These are phyloP conservation scores for Gonapodya sp. DNA, from an alignment of 192 early-diverging fungal genomes.

Conservation along the genomic window DNA sequence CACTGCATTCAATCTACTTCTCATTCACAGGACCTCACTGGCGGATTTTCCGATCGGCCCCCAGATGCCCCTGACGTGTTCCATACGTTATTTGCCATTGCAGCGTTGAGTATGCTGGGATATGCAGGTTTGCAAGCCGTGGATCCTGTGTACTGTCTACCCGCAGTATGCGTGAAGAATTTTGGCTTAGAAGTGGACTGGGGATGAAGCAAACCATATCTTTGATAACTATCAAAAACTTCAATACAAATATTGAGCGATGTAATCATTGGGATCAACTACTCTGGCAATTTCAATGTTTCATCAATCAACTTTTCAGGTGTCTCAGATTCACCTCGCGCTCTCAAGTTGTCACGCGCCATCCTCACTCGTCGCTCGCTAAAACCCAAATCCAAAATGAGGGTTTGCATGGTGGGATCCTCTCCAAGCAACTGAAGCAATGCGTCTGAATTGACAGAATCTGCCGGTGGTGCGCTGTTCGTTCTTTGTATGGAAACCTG, in stretches of 20 bases:
- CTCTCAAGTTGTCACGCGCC: neutral
- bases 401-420: neutral
- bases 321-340: neutral
- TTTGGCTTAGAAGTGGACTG: neutral
- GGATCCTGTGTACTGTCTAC: slow-evolving; percentile 90
- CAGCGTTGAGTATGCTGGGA: slow-evolving; percentile 73
- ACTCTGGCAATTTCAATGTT: neutral
- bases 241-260: too few relatives aligned
- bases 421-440: neutral
- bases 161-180: slow-evolving; percentile 30
- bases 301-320: neutral
- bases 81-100: slow-evolving; percentile 91
- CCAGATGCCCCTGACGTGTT: slow-evolving; percentile 92
- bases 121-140: slow-evolving; percentile 64
- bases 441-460: neutral
- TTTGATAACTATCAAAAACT: too few relatives aligned
- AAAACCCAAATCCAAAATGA: neutral
- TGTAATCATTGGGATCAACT: too few relatives aligned
- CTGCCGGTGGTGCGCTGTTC: neutral
- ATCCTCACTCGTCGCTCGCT: neutral
- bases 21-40: slow-evolving; percentile 59
- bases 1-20: neutral
- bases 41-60: slow-evolving; percentile 89
- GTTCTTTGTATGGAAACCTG: neutral
- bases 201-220: too few relatives aligned